Percentiles rank a stretch among this genome's conserved stretches.
Evolutionary conservation across 345 rosid species (phyloP).

Genomic region (Eucalyptus sp.): DNA sequence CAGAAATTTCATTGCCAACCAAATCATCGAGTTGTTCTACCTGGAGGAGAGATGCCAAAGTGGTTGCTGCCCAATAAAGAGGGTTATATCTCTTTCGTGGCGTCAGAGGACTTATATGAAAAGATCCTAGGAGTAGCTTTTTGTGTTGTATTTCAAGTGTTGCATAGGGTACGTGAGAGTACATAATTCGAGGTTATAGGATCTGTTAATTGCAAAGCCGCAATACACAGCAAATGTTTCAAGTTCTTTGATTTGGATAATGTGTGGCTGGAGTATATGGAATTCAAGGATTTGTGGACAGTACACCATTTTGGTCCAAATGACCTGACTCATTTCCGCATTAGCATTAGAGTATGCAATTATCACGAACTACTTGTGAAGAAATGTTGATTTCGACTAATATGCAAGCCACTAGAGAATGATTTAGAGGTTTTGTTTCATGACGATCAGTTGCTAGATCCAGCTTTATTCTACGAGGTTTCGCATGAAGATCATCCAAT

Average conservation of each 20-base stretch:
- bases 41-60: too few species aligned
- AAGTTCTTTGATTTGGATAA: not conserved
- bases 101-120: too few species aligned
- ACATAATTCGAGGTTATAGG: rapidly evolving
- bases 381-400: not conserved
- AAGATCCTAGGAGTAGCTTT: too few species aligned
- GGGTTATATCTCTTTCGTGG: too few species aligned
- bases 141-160: not conserved
- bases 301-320: not conserved
- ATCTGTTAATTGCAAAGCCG: not conserved
- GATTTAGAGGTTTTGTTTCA: not conserved
- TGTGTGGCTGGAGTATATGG: not conserved
- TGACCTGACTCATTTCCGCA: not conserved
- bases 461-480: not conserved
- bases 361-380: not conserved
- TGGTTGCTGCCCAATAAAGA: too few species aligned
- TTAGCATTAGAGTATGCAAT: not conserved
- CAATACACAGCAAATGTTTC: rapidly evolving
- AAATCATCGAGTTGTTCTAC: too few species aligned
- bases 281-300: not conserved
- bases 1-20: too few species aligned
- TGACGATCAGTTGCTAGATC: not conserved
- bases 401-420: not conserved
- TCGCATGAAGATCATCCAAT: not conserved
- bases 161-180: rapidly evolving